Evolutionary conservation across 1,139 yeast species (phyloP), one percentile per base, ranked within the genome.

Genomic region (Geotrichum siamense): DNA sequence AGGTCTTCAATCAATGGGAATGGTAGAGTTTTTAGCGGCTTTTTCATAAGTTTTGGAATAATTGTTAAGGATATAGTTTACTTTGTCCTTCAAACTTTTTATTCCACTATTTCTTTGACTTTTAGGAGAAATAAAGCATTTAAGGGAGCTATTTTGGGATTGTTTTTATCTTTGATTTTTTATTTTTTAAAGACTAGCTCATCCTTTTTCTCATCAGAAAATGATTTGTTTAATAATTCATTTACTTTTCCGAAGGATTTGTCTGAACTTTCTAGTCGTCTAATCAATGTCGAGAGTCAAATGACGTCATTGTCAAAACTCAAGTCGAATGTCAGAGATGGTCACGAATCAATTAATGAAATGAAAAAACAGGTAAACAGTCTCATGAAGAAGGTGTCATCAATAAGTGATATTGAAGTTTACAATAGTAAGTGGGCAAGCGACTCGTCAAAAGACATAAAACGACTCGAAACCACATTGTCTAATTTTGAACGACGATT

Each of bases 201-300:
- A 20, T 31, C 34, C 10, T 21, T 41, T 10, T 20, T 41, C 21
- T 30, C 34, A 6, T 30, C 41, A 13, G 31, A 23, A 8, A 31
- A 23, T 10, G 41, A 28, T 16, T 26, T 42, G 10, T 42, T 43
- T 43, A 42, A 43, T 20, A 35, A 38, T 22, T 38, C 45, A 8
- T 20, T 12, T 32, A 16, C 30, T 12, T 41, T 45, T 9, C 48
- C 48, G 10, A 22, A 29, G n/a, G 32, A 41, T 38, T 13, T 45
- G n/a, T 28, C 19, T 25, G 45, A 41, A 9, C 25, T 45, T 12
- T 19, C 45, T 5, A 30, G 21, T 9, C 29, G 48, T 10, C 28
- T 45, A 23, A n/a, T 45, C 26, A 31, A 38, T 17, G 43, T 45
- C 12, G 48, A 45, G 28, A 33, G 35, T 15, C 41, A 41, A 26